Percentiles rank a stretch among this genome's conserved stretches.
phyloP scores from a whole-genome alignment of 2,329 filamentous ascomycete species.

The Aspergillus latus region DNA sequence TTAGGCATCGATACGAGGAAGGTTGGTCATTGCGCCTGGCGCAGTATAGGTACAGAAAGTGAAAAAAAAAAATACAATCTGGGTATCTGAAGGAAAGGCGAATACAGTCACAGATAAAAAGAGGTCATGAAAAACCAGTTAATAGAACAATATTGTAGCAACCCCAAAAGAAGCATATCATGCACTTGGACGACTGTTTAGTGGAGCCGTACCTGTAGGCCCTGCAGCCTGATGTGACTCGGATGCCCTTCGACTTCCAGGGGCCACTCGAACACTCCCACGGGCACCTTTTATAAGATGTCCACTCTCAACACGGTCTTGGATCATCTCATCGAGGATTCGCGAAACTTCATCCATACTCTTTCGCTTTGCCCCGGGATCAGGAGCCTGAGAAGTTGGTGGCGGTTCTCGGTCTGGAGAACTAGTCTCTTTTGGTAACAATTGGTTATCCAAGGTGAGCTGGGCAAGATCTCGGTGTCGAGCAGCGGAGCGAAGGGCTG shows the following conservation, averaged over 20 bases:
- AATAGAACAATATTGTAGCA: constrained; percentile 11
- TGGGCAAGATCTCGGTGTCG: constrained; percentile 83
- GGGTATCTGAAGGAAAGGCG: constrained; percentile 22
- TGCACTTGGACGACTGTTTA: neutral
- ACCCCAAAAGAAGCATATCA: neutral
- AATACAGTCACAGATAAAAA: constrained; percentile 14
- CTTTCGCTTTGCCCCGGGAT: constrained; percentile 50
- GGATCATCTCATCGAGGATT: constrained; percentile 95
- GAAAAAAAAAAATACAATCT: constrained; percentile 26
- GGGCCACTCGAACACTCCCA: constrained; percentile 64
- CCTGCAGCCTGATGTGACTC: constrained; percentile 25
- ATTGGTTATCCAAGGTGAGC: constrained; percentile 42
- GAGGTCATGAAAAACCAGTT: neutral
- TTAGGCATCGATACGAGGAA: neutral
- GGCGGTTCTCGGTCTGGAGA: constrained; percentile 31
- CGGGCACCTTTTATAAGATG: constrained; percentile 66
- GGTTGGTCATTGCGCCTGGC: neutral
- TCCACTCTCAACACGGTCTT: constrained; percentile 76
- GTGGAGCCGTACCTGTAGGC: neutral
- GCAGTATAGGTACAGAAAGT: neutral
- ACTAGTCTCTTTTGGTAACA: constrained; percentile 21
- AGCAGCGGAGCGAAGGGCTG: constrained; percentile 79
- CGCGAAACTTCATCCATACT: constrained; percentile 90
- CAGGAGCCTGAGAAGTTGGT: neutral
- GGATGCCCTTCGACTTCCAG: constrained; percentile 39